Evolutionary conservation across 371 early-diverging fungal genomes (phyloP).

Genomic region (Syncephalastrum sp.): DNA sequence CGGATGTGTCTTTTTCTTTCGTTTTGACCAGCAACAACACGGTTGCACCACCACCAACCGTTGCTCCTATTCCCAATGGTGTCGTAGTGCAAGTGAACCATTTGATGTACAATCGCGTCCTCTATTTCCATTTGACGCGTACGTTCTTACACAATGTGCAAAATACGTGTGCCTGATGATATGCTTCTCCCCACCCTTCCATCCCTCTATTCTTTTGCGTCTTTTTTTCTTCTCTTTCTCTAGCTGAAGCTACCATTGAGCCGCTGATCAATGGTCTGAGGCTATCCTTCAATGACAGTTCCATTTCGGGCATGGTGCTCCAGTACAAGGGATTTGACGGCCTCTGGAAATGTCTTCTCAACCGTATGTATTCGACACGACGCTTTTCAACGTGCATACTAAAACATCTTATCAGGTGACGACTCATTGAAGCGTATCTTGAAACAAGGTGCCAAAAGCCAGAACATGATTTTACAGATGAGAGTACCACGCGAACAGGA

Average conservation of each 20-base stretch:
- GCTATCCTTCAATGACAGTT: slow-evolving; percentile 41
- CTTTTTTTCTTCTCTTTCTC: too few relatives aligned
- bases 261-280: slow-evolving; percentile 47
- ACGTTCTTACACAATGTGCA: slow-evolving; percentile 10
- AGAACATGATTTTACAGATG: slow-evolving; percentile 22
- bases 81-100: slow-evolving; percentile 48
- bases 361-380: slow-evolving; percentile 19
- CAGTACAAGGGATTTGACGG: slow-evolving; percentile 40
- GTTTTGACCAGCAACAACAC: too few relatives aligned
- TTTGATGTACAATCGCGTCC: slow-evolving; percentile 36
- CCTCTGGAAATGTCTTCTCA: slow-evolving; percentile 31
- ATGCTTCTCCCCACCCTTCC: too few relatives aligned
- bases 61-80: slow-evolving; percentile 23
- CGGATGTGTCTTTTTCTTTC: too few relatives aligned
- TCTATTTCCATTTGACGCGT: slow-evolving; percentile 49
- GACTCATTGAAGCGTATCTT: slow-evolving; percentile 31
- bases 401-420: slow-evolving; percentile 15
- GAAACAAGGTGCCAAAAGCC: slow-evolving; percentile 26
- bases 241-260: slow-evolving; percentile 55
- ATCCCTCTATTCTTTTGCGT: not conserved
- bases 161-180: too few relatives aligned
- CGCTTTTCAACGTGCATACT: not conserved
- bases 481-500: slow-evolving; percentile 32
- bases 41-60: not conserved
- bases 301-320: slow-evolving; percentile 48